Conservation (phyloP, 108 stramenopile species). For the Cyclotella atomus region DNA sequence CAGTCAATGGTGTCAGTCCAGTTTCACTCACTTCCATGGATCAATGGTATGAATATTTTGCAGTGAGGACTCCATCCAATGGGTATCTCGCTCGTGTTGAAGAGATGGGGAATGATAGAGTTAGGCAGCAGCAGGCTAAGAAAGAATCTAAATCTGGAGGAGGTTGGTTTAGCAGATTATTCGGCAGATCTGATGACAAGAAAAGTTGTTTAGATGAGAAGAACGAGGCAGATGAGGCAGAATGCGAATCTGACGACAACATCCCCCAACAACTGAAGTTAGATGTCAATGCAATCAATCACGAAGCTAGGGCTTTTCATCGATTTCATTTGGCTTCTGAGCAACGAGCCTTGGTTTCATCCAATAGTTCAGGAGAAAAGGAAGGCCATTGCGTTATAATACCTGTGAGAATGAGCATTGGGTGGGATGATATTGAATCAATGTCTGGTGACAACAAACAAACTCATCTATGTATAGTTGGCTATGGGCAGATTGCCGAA, state of each 20-base stretch:
- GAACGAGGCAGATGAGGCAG: background rate
- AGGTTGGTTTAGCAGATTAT: constrained; percentile 30
- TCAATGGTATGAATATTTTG: constrained; percentile 44
- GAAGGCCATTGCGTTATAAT: constrained; percentile 18
- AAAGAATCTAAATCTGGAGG: background rate
- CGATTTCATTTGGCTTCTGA: constrained; percentile 48
- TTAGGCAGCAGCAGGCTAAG: constrained; percentile 4
- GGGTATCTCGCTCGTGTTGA: constrained; percentile 15
- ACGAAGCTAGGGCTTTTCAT: constrained; percentile 36
- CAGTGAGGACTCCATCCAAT: constrained; percentile 28
- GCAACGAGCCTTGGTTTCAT: constrained; percentile 16
- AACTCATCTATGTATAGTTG: constrained; percentile 23
- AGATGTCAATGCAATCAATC: constrained; percentile 9
- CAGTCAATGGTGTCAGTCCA: background rate
- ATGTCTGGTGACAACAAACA: background rate
- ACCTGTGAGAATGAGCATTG: constrained; percentile 23
- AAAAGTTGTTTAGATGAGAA: background rate
- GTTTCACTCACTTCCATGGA: constrained; percentile 25
- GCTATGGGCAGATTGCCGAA: constrained; percentile 34
- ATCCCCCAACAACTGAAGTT: background rate
- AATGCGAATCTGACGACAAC: background rate
- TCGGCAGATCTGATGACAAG: background rate
- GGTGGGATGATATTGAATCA: constrained; percentile 11
- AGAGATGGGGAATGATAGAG: constrained; percentile 9
- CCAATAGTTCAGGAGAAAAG: background rate